Evolutionary conservation across 2,329 filamentous ascomycete species (phyloP).

Genomic region (Colletotrichum sansevieriae): DNA sequence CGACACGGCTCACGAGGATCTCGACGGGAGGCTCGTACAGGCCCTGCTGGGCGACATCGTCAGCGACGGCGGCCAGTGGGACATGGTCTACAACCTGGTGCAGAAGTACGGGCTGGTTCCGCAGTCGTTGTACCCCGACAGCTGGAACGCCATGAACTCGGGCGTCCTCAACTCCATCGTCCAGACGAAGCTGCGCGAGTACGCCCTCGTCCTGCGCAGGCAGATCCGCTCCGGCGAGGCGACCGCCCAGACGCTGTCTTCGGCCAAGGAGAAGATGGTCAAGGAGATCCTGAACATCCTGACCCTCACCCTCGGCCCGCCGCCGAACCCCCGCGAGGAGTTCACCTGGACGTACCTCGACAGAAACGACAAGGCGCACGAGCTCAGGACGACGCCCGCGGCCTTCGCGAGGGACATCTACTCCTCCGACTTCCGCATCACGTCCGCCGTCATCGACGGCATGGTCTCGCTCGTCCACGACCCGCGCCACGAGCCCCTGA

Average conservation of each 20-base stretch:
- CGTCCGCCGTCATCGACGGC: slow-evolving; percentile 70
- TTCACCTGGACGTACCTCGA: slow-evolving; percentile 88
- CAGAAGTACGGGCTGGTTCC: slow-evolving; percentile 91
- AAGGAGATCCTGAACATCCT: slow-evolving; percentile 84
- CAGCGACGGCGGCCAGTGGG: slow-evolving; percentile 89
- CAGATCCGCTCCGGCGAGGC: slow-evolving; percentile 56
- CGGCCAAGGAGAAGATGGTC: slow-evolving; percentile 79
- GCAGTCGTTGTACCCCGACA: slow-evolving; percentile 84
- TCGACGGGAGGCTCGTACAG: slow-evolving; percentile 81
- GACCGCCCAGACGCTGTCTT: slow-evolving; percentile 56
- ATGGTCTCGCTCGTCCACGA: slow-evolving; percentile 90
- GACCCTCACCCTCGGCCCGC: slow-evolving; percentile 85
- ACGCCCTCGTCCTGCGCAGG: slow-evolving; percentile 78
- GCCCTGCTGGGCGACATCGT: slow-evolving; percentile 76
- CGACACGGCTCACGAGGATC: slow-evolving; percentile 76
- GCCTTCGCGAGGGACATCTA: slow-evolving; percentile 79
- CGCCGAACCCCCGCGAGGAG: slow-evolving; percentile 75
- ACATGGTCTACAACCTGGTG: slow-evolving; percentile 90
- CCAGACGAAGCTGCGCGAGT: slow-evolving; percentile 89
- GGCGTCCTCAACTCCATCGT: slow-evolving; percentile 78
- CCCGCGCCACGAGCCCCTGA: slow-evolving; percentile 80
- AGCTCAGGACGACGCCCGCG: slow-evolving; percentile 74
- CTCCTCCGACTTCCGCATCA: slow-evolving; percentile 69
- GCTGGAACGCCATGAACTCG: slow-evolving; percentile 81
- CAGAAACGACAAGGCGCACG: slow-evolving; percentile 72